A percentile compares a stretch with the other conserved stretches of the same genome.
Conservation (phyloP, 73 alveolate genomes). For the Paramecium tetraurelia region DNA sequence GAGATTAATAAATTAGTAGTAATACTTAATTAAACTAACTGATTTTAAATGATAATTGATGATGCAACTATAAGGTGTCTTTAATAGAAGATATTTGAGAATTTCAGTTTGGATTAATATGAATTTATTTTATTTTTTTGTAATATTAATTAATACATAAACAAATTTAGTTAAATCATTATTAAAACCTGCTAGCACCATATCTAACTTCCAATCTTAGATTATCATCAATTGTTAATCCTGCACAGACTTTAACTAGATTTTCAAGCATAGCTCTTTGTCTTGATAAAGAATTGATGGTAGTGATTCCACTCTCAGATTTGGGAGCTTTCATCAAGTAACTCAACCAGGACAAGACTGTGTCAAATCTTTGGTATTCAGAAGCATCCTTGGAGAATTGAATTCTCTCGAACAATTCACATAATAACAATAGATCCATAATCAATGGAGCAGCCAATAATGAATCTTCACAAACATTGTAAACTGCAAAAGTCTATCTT, state of each 20-base stretch:
- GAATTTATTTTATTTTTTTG: not conserved
- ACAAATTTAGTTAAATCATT: not conserved
- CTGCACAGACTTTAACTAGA: slow-evolving; percentile 56
- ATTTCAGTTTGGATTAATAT: no score
- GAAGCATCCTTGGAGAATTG: slow-evolving; percentile 30
- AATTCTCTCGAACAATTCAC: slow-evolving; percentile 91
- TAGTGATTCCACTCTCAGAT: slow-evolving; percentile 13
- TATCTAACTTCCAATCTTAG: not conserved
- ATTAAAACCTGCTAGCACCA: not conserved
- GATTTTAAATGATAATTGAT: no score
- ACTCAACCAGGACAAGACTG: slow-evolving; percentile 32
- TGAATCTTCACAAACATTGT: slow-evolving; percentile 94
- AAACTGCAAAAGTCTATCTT: slow-evolving; percentile 82
- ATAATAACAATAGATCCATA: slow-evolving; percentile 83
- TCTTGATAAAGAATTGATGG: slow-evolving; percentile 51
- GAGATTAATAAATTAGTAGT: no score
- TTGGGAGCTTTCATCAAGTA: slow-evolving; percentile 58
- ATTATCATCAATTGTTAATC: slow-evolving; percentile 43
- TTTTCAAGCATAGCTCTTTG: slow-evolving; percentile 52
- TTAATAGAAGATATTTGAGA: not conserved
- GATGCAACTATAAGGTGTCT: no score
- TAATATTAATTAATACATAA: not conserved
- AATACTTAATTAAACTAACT: no score
- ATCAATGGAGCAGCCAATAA: slow-evolving; percentile 94
- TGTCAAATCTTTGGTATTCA: slow-evolving; percentile 46